A percentile compares a stretch with the other conserved stretches of the same genome.
Conservation (phyloP, 2,329 filamentous ascomycete genomes). For the Mariannaea elegans region DNA sequence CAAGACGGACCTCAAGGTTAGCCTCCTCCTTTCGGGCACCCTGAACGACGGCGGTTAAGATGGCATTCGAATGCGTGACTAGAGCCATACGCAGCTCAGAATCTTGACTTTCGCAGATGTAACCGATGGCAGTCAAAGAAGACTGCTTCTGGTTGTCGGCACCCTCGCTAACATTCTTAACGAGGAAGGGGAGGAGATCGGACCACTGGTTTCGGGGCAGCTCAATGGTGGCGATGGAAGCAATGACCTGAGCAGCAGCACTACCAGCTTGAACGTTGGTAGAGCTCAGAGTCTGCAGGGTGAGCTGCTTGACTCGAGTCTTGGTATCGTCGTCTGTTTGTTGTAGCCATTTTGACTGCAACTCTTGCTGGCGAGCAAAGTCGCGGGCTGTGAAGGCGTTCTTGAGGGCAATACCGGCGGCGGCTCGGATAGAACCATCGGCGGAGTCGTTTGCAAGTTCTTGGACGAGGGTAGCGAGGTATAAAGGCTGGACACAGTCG, state of each 20-base stretch:
- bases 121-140: constrained; percentile 95
- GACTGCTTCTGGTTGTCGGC: constrained; percentile 91
- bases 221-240: constrained; percentile 94
- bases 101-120: constrained; percentile 97
- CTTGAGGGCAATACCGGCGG: constrained; percentile 95
- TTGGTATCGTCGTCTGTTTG: constrained; percentile 85
- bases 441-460: constrained; percentile 92
- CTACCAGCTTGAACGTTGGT: constrained; percentile 83
- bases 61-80: constrained; percentile 91
- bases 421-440: constrained; percentile 85
- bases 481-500: constrained; percentile 73
- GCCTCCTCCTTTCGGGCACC: constrained; percentile 96
- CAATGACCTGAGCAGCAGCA: constrained; percentile 93
- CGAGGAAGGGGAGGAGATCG: constrained; percentile 87
- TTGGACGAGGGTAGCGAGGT: constrained; percentile 90
- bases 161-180: constrained; percentile 91
- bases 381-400: constrained; percentile 98
- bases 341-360: constrained; percentile 93
- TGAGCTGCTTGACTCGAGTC: constrained; percentile 85
- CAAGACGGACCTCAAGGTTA: constrained; percentile 88
- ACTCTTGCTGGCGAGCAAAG: constrained; percentile 82
- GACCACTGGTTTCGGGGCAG: constrained; percentile 92
- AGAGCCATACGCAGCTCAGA: constrained; percentile 82
- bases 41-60: constrained; percentile 96
- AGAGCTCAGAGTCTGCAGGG: constrained; percentile 87